Conservation (phyloP, 179 eudicot species). For the Amaranthus tricolor region DNA sequence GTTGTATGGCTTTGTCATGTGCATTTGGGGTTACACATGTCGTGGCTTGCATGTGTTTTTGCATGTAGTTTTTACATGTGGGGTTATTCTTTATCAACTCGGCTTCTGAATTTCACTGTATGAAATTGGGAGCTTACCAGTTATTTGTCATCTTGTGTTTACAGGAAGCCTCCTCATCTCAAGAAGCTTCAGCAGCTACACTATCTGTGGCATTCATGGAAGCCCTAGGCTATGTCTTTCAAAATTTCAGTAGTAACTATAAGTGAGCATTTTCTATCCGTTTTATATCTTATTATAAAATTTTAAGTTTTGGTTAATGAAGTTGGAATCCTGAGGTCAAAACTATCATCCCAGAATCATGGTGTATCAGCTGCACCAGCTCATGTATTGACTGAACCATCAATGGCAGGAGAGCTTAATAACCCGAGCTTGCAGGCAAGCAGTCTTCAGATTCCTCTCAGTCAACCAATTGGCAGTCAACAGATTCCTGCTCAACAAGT, state of each 20-base stretch:
- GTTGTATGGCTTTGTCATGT: too few species aligned
- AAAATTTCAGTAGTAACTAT: constrained; percentile 59
- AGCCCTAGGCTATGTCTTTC: constrained; percentile 76
- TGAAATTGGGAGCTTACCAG: constrained; percentile 9
- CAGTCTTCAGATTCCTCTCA: constrained; percentile 26
- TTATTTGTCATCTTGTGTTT: constrained; percentile 21
- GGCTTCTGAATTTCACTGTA: neutral
- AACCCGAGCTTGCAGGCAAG: constrained; percentile 26
- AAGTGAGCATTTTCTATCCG: constrained; percentile 41
- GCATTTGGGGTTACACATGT: too few species aligned
- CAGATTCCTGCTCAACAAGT: constrained; percentile 30
- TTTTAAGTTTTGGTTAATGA: constrained; percentile 28
- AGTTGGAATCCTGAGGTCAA: constrained; percentile 44
- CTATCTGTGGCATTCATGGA: constrained; percentile 95
- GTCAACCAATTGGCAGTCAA: constrained; percentile 35
- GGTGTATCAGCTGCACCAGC: constrained; percentile 23
- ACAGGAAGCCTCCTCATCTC: constrained; percentile 89
- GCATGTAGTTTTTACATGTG: too few species aligned
- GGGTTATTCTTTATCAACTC: constrained; percentile 9
- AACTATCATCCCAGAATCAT: constrained; percentile 31
- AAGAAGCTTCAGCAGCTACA: constrained; percentile 97
- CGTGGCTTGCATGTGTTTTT: too few species aligned
- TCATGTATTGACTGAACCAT: constrained; percentile 28
- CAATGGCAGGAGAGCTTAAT: constrained; percentile 27
- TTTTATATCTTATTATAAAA: neutral